Evolutionary conservation across 768 basidiomycete species (phyloP).

Genomic region (Naganishia vishniacii): DNA sequence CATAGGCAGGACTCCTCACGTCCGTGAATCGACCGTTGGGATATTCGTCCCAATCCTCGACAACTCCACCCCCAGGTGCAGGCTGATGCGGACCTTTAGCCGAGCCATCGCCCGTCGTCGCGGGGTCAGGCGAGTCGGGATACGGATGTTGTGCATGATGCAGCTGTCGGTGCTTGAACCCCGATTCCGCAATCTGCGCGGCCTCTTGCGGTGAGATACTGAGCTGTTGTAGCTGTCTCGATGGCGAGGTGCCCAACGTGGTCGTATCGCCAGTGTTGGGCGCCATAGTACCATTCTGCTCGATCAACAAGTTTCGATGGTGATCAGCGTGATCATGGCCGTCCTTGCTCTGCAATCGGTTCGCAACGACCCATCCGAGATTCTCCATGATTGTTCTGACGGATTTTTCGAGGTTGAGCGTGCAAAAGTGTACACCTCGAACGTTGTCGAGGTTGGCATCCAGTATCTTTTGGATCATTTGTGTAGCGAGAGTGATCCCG

Average conservation of each 20-base stretch:
- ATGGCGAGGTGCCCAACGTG: constrained; percentile 19
- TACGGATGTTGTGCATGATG: neutral
- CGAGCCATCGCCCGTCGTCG: neutral
- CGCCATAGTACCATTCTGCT: constrained; percentile 35
- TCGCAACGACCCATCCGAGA: constrained; percentile 59
- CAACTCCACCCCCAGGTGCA: constrained; percentile 27
- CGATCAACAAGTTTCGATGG: constrained; percentile 43
- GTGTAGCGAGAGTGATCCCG: constrained; percentile 76
- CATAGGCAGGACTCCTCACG: constrained; percentile 48
- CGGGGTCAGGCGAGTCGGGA: neutral
- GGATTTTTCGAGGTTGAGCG: constrained; percentile 93
- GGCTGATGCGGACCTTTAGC: constrained; percentile 24
- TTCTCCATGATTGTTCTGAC: constrained; percentile 75
- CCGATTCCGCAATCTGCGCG: constrained; percentile 42
- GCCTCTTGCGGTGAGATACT: constrained; percentile 53
- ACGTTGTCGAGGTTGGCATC: constrained; percentile 38
- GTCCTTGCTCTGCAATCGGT: neutral
- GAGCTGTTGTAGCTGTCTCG: constrained; percentile 31
- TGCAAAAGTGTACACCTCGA: constrained; percentile 83
- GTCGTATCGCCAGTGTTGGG: constrained; percentile 10
- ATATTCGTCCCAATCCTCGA: constrained; percentile 50
- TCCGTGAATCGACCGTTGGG: constrained; percentile 50
- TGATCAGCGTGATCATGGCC: constrained; percentile 17
- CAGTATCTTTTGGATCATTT: constrained; percentile 67
- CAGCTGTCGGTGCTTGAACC: constrained; percentile 36